Base-by-base conservation (phyloP, 2,329 filamentous ascomycete genomes). In the Xylaria sp. region DNA sequence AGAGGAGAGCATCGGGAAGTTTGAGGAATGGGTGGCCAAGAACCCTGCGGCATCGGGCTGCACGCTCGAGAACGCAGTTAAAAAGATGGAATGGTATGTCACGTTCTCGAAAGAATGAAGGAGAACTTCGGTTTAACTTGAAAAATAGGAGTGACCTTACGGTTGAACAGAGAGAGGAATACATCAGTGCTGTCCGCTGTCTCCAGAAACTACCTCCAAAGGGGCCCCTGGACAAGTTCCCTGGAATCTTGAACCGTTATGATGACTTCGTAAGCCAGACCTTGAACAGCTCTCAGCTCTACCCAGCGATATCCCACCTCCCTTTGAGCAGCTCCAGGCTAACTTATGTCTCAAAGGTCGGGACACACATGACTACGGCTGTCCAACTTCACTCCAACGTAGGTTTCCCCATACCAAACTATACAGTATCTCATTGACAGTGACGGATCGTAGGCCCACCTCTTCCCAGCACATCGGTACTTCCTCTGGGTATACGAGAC, bases 401-500 rank as follows among this genome's bases (percentile, higher is more conserved):
- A n/a, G n/a, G n/a, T n/a, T n/a, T n/a, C n/a, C n/a, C n/a, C n/a
- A n/a, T n/a, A n/a, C n/a, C n/a, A n/a, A n/a, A n/a, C n/a, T n/a
- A n/a, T n/a, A n/a, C n/a, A n/a, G n/a, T n/a, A n/a, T n/a, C n/a
- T n/a, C n/a, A n/a, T n/a, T n/a, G n/a, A n/a, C n/a, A n/a, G n/a
- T n/a, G n/a, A n/a, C n/a, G n/a, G n/a, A n/a, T n/a, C n/a, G n/a
- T n/a, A n/a, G n/a, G n/a, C n/a, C n/a, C 60, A 66, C 41, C 52
- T 68, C 39, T 64, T 68, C 22, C 60, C 60, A 16, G 66, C 66
- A 16, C 69, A 71, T 50, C 63, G 65, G 21, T 70, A 71, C 52
- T 72, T 65, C 49, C 63, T 68, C 41, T 69, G 54, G 52, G 47
- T 63, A 11, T 72, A 64, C 48, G 70, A 72, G 60, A 52, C 67